Evolutionary conservation across 441 rosid species (phyloP).

Genomic region (Gossypium laxum): DNA sequence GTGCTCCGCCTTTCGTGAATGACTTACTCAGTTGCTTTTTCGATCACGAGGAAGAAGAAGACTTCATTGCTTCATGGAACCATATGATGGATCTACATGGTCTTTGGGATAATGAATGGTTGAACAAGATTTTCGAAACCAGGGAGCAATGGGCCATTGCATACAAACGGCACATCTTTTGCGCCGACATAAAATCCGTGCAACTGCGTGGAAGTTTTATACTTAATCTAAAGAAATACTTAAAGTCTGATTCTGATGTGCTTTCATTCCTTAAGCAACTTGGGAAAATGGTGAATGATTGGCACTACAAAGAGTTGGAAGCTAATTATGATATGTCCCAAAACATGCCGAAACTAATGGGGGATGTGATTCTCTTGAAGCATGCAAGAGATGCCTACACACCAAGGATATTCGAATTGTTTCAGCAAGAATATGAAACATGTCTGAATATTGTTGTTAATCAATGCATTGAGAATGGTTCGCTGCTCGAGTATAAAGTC

Average conservation of each 20-base stretch:
- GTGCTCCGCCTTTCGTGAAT: not conserved
- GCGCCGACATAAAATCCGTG: not conserved
- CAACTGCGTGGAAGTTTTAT: not conserved
- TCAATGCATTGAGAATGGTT: not conserved
- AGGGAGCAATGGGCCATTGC: slow-evolving; percentile 14
- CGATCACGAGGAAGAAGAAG: slow-evolving; percentile 2
- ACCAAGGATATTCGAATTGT: slow-evolving; percentile 7
- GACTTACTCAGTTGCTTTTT: slow-evolving; percentile 7
- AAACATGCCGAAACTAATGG: slow-evolving; percentile 5
- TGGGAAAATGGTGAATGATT: not conserved
- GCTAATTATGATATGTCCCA: slow-evolving; percentile 6
- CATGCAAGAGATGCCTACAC: slow-evolving; percentile 9
- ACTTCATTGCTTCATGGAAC: slow-evolving; percentile 9
- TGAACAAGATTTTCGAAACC: slow-evolving; percentile 3
- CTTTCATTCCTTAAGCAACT: slow-evolving; percentile 5
- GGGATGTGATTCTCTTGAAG: slow-evolving; percentile 3
- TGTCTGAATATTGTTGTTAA: slow-evolving; percentile 9
- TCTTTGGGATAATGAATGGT: not conserved
- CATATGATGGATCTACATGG: slow-evolving; percentile 1
- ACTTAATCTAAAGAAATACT: slow-evolving; percentile 4
- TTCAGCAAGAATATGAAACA: slow-evolving; percentile 12
- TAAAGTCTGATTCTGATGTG: slow-evolving; percentile 7
- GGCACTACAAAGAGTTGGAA: slow-evolving; percentile 9
- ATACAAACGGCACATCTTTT: slow-evolving; percentile 7
- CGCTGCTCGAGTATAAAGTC: not conserved